Evolutionary conservation across 371 early-diverging fungal genomes (phyloP), one percentile per base, ranked within the genome.

Genomic region (Mortierella sp.): DNA sequence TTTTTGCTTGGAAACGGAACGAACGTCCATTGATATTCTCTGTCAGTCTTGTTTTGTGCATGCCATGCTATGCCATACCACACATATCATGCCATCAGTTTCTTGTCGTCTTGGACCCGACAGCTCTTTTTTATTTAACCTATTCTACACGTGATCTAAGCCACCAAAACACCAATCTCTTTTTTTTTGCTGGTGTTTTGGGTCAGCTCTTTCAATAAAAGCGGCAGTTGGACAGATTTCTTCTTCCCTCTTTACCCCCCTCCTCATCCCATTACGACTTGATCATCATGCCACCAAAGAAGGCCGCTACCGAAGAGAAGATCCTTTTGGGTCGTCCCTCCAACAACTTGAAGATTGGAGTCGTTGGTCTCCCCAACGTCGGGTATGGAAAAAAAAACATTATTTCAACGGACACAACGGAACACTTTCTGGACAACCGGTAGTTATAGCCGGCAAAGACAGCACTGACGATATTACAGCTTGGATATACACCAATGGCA

Each of bases 361-460:
- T 98, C 29, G 98, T 99, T 48, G 99, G 98, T 55, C 86, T 99
- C 70, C 99, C 99, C 78, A 99, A 99, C 87, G 97, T 98, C 79
- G 99, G 95, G 89, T 88, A 88, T 65, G 55, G 24, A 11, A n/a
- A n/a, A n/a, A n/a, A n/a, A n/a, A n/a, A n/a, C n/a, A n/a, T n/a
- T n/a, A n/a, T n/a, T n/a, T n/a, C n/a, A n/a, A n/a, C n/a, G n/a
- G n/a, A n/a, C n/a, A n/a, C n/a, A n/a, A n/a, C n/a, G n/a, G n/a
- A n/a, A n/a, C n/a, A n/a, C n/a, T n/a, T n/a, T n/a, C n/a, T n/a
- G n/a, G n/a, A n/a, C n/a, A n/a, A n/a, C n/a, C n/a, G n/a, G n/a
- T n/a, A n/a, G n/a, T n/a, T n/a, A n/a, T n/a, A n/a, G n/a, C n/a
- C n/a, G n/a, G n/a, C n/a, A n/a, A n/a, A n/a, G n/a, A n/a, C n/a